phyloP scores from a whole-genome alignment of 2,329 filamentous ascomycete genomes.

The Boeremia exigua region DNA sequence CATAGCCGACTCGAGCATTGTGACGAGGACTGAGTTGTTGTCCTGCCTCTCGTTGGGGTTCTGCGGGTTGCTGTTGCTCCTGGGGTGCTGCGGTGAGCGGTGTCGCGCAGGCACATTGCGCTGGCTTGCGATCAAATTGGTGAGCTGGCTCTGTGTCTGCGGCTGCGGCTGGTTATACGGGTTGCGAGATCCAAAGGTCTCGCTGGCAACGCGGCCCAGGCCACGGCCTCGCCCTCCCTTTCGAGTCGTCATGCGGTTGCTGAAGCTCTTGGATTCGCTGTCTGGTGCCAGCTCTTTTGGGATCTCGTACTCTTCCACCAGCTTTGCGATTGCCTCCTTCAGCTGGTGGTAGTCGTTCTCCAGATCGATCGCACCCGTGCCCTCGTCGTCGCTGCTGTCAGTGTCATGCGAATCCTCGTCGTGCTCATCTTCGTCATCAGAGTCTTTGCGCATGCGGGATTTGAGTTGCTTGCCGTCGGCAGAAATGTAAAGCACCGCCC shows the following conservation, averaged over 20 bases:
- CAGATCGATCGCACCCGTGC: constrained; percentile 60
- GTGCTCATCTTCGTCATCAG: constrained; percentile 67
- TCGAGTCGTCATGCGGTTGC: constrained; percentile 68
- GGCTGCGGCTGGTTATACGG: constrained; percentile 45
- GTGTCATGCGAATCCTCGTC: constrained; percentile 64
- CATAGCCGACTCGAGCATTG: constrained; percentile 78
- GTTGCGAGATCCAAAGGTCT: constrained; percentile 59
- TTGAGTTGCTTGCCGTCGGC: constrained; percentile 73
- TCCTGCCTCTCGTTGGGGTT: constrained; percentile 35
- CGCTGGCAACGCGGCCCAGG: constrained; percentile 34
- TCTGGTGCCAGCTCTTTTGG: constrained; percentile 69
- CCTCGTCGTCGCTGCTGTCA: constrained; percentile 57
- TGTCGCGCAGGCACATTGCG: constrained; percentile 43
- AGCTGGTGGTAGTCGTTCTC: constrained; percentile 82
- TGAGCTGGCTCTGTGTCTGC: constrained; percentile 46
- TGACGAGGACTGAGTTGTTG: constrained; percentile 63
- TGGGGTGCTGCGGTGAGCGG: constrained; percentile 46
- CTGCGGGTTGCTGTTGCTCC: constrained; percentile 51
- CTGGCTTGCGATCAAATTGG: constrained; percentile 47
- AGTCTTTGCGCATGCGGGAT: constrained; percentile 74
- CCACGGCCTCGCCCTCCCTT: constrained; percentile 40
- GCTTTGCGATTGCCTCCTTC: constrained; percentile 78
- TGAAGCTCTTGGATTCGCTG: constrained; percentile 68
- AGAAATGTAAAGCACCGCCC: constrained; percentile 82
- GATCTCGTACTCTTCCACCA: constrained; percentile 84